These are phyloP conservation scores for Calonectria pauciramosa DNA, from an alignment of 2,329 filamentous ascomycete species.

Conservation along the genomic window DNA sequence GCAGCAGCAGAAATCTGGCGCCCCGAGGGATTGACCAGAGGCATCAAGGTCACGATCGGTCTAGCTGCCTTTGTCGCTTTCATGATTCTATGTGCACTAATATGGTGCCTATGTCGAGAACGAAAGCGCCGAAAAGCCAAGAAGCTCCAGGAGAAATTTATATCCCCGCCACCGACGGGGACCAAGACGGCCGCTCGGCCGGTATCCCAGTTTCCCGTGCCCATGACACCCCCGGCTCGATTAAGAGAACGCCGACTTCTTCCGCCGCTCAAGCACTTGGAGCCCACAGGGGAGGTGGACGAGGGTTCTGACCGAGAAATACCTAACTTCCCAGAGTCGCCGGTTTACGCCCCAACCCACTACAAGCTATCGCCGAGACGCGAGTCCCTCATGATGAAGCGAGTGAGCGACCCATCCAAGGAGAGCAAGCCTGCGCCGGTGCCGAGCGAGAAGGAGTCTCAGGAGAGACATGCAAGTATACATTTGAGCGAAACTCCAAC, in stretches of 20 bases:
- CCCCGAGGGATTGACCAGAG: slow-evolving; percentile 49
- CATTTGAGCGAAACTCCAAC: not conserved
- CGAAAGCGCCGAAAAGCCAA: slow-evolving; percentile 34
- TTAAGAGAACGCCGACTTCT: slow-evolving; percentile 63
- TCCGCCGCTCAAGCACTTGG: slow-evolving; percentile 37
- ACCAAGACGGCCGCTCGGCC: slow-evolving; percentile 57
- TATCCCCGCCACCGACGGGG: slow-evolving; percentile 38
- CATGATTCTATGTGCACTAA: slow-evolving; percentile 45
- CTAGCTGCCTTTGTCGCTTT: slow-evolving; percentile 57
- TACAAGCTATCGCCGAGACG: not conserved
- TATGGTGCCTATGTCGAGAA: slow-evolving; percentile 54
- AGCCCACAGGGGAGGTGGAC: not conserved
- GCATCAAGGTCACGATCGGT: slow-evolving; percentile 61
- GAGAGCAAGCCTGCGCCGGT: not conserved
- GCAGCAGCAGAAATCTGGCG: slow-evolving; percentile 5
- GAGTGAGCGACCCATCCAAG: not conserved
- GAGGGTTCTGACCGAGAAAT: not conserved
- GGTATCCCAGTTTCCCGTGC: slow-evolving; percentile 37
- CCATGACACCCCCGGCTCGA: slow-evolving; percentile 61
- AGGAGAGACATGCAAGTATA: not conserved
- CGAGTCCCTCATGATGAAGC: slow-evolving; percentile 4
- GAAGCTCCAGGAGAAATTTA: slow-evolving; percentile 39
- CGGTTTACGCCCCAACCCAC: slow-evolving; percentile 52
- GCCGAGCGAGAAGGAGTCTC: not conserved
- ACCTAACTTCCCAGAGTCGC: slow-evolving; percentile 53